Conservation (phyloP, 345 rosid genomes). For the Eucalyptus tenuipes region DNA sequence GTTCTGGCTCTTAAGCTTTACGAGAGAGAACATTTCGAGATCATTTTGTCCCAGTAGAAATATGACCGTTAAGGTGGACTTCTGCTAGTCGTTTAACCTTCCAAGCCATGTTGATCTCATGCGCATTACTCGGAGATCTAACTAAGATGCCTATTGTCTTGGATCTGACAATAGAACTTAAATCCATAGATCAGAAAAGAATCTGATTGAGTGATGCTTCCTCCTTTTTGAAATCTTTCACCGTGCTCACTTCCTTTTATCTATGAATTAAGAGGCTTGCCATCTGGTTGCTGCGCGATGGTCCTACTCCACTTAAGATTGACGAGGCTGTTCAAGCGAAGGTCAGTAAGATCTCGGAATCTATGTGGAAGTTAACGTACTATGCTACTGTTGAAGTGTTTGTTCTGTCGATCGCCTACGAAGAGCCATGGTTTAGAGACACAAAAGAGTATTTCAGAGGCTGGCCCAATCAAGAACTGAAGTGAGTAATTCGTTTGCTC, state of each 20-base stretch:
- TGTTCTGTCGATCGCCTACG: conserved; percentile 32
- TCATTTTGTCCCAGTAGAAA: neutral
- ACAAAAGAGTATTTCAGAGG: conserved; percentile 43
- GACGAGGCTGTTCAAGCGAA: conserved; percentile 38
- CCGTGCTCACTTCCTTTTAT: neutral
- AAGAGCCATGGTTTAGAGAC: conserved; percentile 75
- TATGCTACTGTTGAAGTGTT: conserved; percentile 55
- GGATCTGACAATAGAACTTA: neutral
- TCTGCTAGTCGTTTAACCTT: neutral
- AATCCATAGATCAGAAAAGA: neutral
- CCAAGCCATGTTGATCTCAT: neutral
- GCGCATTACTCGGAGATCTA: neutral
- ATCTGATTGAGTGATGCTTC: neutral
- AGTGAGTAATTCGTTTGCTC: conserved; percentile 33
- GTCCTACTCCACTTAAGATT: conserved; percentile 26
- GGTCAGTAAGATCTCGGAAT: conserved; percentile 67
- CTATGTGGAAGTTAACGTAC: conserved; percentile 82
- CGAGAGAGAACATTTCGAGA: neutral
- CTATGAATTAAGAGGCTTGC: conserved; percentile 40
- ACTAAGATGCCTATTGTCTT: neutral
- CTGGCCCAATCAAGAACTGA: conserved; percentile 90
- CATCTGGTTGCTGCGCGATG: conserved; percentile 34
- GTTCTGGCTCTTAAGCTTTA: neutral
- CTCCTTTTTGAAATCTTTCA: neutral
- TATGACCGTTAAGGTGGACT: neutral